These are phyloP conservation scores for Amniculicola lignicola DNA, from an alignment of 495 filamentous ascomycete species.

Conservation along the genomic window DNA sequence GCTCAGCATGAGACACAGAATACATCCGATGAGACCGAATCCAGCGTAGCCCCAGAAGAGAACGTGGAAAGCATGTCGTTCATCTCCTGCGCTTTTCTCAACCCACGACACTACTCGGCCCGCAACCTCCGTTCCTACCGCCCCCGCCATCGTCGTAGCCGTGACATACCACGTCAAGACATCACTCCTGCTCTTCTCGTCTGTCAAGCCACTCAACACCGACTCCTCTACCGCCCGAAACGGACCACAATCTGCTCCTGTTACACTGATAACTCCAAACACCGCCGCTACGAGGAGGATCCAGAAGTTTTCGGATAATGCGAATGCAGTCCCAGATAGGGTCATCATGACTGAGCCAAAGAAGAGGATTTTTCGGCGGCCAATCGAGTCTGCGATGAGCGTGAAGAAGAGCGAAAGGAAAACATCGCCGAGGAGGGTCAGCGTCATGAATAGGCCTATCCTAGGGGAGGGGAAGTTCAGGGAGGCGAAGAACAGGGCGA, in stretches of 20 bases:
- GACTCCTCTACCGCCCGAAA: slow-evolving; percentile 89
- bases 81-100: slow-evolving; percentile 48
- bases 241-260: slow-evolving; percentile 50
- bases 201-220: slow-evolving; percentile 72
- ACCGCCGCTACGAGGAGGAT: slow-evolving; percentile 68
- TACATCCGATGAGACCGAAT: slow-evolving; percentile 64
- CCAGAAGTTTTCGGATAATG: slow-evolving; percentile 69
- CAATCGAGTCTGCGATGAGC: slow-evolving; percentile 69
- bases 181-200: slow-evolving; percentile 46
- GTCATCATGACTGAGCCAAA: slow-evolving; percentile 67
- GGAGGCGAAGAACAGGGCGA: slow-evolving; percentile 66
- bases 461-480: slow-evolving; percentile 64
- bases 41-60: slow-evolving; percentile 71
- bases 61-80: slow-evolving; percentile 59
- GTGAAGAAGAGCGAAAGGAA: slow-evolving; percentile 71
- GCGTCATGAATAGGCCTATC: slow-evolving; percentile 86
- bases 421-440: slow-evolving; percentile 78
- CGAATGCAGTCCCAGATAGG: slow-evolving; percentile 65
- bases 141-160: slow-evolving; percentile 59
- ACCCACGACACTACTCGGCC: slow-evolving; percentile 63
- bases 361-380: slow-evolving; percentile 62
- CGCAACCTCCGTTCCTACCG: slow-evolving; percentile 61
- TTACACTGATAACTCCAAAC: slow-evolving; percentile 79
- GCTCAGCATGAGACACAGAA: slow-evolving; percentile 57
- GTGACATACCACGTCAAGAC: slow-evolving; percentile 47